These are phyloP conservation scores for Bipolaris gigantea DNA, from an alignment of 2,329 filamentous ascomycete species.

Conservation along the genomic window DNA sequence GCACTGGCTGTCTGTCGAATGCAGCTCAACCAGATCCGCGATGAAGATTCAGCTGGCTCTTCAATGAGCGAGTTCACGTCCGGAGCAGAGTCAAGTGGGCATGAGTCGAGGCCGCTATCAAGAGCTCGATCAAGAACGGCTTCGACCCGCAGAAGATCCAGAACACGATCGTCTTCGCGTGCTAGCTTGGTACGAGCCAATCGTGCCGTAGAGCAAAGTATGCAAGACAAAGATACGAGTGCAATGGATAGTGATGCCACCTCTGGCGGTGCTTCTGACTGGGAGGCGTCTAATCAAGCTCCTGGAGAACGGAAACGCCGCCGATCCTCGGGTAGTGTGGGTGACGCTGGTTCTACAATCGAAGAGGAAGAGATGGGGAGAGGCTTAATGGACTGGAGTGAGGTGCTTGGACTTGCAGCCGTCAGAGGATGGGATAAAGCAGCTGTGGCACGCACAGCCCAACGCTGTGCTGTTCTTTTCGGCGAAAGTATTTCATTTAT, in stretches of 20 bases:
- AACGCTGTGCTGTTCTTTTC: slow-evolving; percentile 77
- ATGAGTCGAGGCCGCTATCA: slow-evolving; percentile 18
- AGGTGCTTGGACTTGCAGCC: slow-evolving; percentile 77
- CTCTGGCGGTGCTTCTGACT: slow-evolving; percentile 40
- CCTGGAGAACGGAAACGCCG: slow-evolving; percentile 14
- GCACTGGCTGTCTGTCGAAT: slow-evolving; percentile 71
- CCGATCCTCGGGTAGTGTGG: slow-evolving; percentile 14
- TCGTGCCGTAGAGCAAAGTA: slow-evolving; percentile 1
- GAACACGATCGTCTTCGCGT: slow-evolving; percentile 16
- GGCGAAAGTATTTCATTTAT: slow-evolving; percentile 69
- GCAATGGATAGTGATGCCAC: slow-evolving; percentile 17
- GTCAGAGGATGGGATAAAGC: slow-evolving; percentile 67
- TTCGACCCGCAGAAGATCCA: slow-evolving; percentile 14
- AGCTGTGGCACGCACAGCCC: slow-evolving; percentile 68
- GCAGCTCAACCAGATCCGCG: slow-evolving; percentile 55
- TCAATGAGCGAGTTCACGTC: slow-evolving; percentile 35
- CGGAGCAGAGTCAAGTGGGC: slow-evolving; percentile 27
- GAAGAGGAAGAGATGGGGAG: slow-evolving; percentile 16
- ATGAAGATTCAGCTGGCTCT: slow-evolving; percentile 27
- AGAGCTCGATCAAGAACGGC: slow-evolving; percentile 17
- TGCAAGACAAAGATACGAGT: neutral
- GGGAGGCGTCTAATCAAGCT: slow-evolving; percentile 1
- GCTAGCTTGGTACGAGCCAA: neutral
- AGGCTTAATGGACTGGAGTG: slow-evolving; percentile 70
- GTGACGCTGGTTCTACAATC: slow-evolving; percentile 14